Conservation (phyloP, 2,329 filamentous ascomycete genomes). For the Hymenoscyphus repandus region DNA sequence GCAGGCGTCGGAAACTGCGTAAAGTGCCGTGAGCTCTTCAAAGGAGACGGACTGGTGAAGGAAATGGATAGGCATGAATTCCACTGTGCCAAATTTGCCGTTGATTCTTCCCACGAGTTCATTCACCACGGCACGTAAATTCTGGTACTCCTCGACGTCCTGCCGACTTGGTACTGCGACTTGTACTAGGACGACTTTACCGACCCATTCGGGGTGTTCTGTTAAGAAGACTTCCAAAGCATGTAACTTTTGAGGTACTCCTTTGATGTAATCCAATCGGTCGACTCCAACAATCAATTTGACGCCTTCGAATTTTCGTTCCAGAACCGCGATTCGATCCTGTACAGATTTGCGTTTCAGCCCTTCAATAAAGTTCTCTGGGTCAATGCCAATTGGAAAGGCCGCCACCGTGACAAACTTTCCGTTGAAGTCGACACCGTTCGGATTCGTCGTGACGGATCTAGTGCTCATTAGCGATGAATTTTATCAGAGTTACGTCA, state of each 20-base stretch:
- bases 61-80: conserved; percentile 99
- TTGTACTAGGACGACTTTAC: conserved; percentile 92
- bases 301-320: conserved; percentile 89
- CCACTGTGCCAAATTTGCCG: conserved; percentile 91
- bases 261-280: conserved; percentile 97
- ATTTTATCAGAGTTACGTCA: neutral
- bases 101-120: conserved; percentile 97
- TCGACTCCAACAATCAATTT: conserved; percentile 97
- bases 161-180: conserved; percentile 92
- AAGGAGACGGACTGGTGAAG: conserved; percentile 94
- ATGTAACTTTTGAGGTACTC: conserved; percentile 94
- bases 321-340: conserved; percentile 77
- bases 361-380: conserved; percentile 90
- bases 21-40: conserved; percentile 89
- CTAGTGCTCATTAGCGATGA: neutral
- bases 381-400: conserved; percentile 96
- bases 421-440: conserved; percentile 85
- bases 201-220: conserved; percentile 96
- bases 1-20: conserved; percentile 87
- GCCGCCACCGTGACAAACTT: conserved; percentile 88
- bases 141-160: conserved; percentile 97
- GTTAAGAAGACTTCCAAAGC: conserved; percentile 95
- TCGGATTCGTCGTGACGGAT: conserved; percentile 72
- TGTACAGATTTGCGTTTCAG: conserved; percentile 81
- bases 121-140: conserved; percentile 90